Percentiles rank a stretch among this genome's conserved stretches.
Conservation (phyloP, 1,284 basidiomycete species). For the Boletus austroedulis region DNA sequence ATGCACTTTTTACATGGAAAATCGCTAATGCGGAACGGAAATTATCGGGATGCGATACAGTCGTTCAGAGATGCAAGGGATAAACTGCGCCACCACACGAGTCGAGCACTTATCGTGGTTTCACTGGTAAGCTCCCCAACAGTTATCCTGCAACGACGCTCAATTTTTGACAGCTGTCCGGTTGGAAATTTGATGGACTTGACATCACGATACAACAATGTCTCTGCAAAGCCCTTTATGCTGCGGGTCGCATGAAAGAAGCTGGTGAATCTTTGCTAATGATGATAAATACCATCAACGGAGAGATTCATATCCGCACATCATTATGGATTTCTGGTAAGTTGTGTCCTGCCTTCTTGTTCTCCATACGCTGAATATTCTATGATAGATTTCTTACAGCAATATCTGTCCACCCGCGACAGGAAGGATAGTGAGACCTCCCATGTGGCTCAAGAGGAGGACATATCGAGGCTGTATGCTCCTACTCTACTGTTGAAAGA, state of each 20-base stretch:
- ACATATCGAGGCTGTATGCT: neutral
- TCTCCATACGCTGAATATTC: neutral
- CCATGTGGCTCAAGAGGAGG: neutral
- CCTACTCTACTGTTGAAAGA: neutral
- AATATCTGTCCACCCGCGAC: neutral
- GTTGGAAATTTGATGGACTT: constrained; percentile 11
- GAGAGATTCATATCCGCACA: neutral
- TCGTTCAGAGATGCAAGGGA: neutral
- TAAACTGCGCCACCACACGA: neutral
- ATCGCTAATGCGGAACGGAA: neutral
- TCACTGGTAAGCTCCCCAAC: neutral
- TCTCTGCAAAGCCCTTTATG: constrained; percentile 2
- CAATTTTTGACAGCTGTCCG: neutral
- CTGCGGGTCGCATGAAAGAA: neutral
- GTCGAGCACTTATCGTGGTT: neutral
- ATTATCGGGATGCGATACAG: neutral
- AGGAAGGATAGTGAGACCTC: accelerated
- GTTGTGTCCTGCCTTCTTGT: neutral
- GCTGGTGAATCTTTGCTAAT: neutral
- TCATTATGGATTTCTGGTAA: neutral
- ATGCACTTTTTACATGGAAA: neutral
- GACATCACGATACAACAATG: neutral
- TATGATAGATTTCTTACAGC: neutral
- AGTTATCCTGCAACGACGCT: too few relatives aligned
- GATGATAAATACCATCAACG: neutral